Conservation (phyloP, 306 rosid species). For the Dalbergia oliveri region DNA sequence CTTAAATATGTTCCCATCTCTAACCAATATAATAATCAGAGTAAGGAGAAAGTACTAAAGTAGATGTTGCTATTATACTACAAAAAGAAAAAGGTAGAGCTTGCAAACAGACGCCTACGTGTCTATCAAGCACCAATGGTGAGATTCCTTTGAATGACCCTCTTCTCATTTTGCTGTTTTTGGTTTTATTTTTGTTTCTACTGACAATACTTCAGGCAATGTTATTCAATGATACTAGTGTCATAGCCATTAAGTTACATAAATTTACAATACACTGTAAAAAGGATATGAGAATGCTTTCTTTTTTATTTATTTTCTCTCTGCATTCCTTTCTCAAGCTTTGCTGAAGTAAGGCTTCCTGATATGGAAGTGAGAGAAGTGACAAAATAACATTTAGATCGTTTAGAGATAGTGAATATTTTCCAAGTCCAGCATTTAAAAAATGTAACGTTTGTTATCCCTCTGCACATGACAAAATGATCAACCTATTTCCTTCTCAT, state of each 20-base stretch:
- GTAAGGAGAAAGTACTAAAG: background rate
- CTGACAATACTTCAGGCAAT: too few relatives aligned
- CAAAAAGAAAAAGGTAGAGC: background rate
- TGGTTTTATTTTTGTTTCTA: too few relatives aligned
- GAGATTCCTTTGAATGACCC: too few relatives aligned
- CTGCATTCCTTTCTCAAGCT: too few relatives aligned
- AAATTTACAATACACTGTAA: too few relatives aligned
- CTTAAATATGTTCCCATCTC: background rate
- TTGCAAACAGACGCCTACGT: background rate
- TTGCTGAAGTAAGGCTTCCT: too few relatives aligned
- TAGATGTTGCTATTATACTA: background rate
- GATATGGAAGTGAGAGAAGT: background rate
- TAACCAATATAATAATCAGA: background rate
- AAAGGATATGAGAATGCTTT: too few relatives aligned
- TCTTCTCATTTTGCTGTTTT: too few relatives aligned
- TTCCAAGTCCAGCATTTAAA: background rate
- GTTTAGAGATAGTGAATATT: background rate
- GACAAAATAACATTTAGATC: background rate
- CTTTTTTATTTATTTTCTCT: too few relatives aligned
- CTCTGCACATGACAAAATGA: constrained; percentile 1
- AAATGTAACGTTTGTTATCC: background rate
- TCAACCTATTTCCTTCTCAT: background rate
- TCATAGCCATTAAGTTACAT: too few relatives aligned
- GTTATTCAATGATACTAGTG: too few relatives aligned
- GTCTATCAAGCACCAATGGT: background rate